A percentile compares a stretch with the other conserved stretches of the same genome.
Conservation (phyloP, 768 basidiomycete species). For the Rhodotorula kratochvilovae region DNA sequence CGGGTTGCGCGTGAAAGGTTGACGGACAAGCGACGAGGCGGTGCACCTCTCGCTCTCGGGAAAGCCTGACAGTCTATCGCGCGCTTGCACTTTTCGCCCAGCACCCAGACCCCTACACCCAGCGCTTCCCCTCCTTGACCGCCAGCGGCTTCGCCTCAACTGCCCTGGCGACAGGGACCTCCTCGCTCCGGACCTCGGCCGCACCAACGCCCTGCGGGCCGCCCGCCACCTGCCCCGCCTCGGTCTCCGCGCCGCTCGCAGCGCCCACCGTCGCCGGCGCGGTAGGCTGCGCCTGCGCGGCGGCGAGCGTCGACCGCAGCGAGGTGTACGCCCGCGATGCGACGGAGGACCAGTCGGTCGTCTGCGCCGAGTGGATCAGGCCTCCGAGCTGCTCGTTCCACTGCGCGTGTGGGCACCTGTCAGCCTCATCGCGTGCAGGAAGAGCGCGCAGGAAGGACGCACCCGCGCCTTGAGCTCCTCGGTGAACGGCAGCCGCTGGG, state of each 20-base stretch:
- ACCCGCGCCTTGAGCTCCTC: constrained; percentile 31
- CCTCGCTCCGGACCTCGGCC: neutral
- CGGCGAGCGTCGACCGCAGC: neutral
- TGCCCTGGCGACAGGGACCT: neutral
- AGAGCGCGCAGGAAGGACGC: neutral
- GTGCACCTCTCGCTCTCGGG: too few species aligned
- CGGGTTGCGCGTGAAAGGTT: too few species aligned
- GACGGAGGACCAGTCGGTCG: constrained; percentile 10
- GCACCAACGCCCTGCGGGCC: neutral
- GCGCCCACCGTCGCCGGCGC: neutral
- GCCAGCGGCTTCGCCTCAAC: neutral
- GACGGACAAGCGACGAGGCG: too few species aligned
- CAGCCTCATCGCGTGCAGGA: neutral
- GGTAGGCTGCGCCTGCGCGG: neutral
- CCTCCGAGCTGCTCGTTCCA: constrained; percentile 32
- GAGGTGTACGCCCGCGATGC: neutral
- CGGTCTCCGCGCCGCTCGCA: neutral
- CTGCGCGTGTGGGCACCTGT: neutral
- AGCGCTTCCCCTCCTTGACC: neutral
- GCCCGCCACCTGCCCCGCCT: neutral
- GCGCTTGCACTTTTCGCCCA: neutral
- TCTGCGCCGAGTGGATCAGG: constrained; percentile 4
- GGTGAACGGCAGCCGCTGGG: constrained; percentile 18
- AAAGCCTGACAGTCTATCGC: neutral
- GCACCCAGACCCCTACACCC: neutral